phyloP scores from a whole-genome alignment of 306 rosid species.

The Crataegus laevigata region DNA sequence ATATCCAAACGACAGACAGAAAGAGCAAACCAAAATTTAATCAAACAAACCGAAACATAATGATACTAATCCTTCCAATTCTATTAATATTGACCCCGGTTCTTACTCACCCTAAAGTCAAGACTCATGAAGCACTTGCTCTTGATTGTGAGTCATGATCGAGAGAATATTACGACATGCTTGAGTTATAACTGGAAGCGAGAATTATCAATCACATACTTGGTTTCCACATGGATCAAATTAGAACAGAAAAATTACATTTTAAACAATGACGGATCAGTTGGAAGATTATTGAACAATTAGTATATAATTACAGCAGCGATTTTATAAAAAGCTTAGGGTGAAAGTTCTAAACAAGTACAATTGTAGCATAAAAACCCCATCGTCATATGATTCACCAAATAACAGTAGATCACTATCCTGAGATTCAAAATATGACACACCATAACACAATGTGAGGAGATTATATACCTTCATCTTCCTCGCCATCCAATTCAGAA shows the following conservation, averaged over 20 bases:
- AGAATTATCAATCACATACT: neutral
- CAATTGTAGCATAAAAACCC: neutral
- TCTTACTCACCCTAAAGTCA: neutral
- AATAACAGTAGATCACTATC: neutral
- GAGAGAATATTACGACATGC: neutral
- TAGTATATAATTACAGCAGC: too few species aligned
- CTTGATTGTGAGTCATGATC: neutral
- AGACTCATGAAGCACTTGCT: neutral
- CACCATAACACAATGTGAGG: neutral
- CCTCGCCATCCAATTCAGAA: slow-evolving; percentile 30
- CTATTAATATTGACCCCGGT: neutral
- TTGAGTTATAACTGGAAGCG: neutral
- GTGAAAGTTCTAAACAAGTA: neutral
- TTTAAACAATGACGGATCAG: neutral
- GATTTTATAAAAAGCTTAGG: neutral
- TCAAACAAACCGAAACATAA: neutral
- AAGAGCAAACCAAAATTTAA: neutral
- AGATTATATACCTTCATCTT: slow-evolving; percentile 15
- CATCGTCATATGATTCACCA: neutral
- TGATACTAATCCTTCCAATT: neutral
- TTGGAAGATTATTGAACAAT: neutral
- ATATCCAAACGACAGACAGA: neutral
- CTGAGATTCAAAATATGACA: neutral
- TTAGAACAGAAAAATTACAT: neutral
- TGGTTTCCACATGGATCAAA: neutral